phyloP scores from a whole-genome alignment of 2,329 filamentous ascomycete species.

The Fusarium illudens region DNA sequence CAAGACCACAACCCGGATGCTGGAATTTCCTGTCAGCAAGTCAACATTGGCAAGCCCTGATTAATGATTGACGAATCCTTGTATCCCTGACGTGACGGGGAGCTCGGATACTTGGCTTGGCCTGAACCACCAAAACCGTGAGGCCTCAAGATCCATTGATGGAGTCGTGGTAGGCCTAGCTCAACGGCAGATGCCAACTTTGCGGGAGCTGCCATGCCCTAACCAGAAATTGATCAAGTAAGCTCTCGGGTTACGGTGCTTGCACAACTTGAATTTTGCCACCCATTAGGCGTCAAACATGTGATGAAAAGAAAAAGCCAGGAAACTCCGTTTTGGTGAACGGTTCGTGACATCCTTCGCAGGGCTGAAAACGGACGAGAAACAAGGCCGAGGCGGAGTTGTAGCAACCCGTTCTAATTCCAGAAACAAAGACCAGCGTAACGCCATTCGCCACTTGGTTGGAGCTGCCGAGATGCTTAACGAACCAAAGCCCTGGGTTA shows the following conservation, averaged over 20 bases:
- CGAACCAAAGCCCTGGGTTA: background rate
- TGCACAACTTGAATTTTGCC: conserved; percentile 20
- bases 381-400: background rate
- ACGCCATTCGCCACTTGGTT: conserved; percentile 8
- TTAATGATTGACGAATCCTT: background rate
- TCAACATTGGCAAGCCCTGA: background rate
- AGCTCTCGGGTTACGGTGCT: background rate
- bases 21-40: background rate
- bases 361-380: conserved; percentile 23
- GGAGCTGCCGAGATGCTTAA: conserved; percentile 6
- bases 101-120: background rate
- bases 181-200: conserved; percentile 14
- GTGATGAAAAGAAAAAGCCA: conserved; percentile 13
- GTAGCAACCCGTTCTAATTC: conserved; percentile 9
- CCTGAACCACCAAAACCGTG: background rate
- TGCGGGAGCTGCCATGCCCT: background rate
- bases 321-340: background rate
- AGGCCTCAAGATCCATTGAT: background rate
- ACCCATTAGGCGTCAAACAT: conserved; percentile 20
- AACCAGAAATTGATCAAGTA: conserved; percentile 13
- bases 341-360: conserved; percentile 5
- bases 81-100: background rate
- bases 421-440: conserved; percentile 1
- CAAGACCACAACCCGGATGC: background rate
- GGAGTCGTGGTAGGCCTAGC: conserved; percentile 12